These are phyloP conservation scores for Colletotrichum tropicicola DNA, from an alignment of 2,329 filamentous ascomycete species.

Conservation along the genomic window DNA sequence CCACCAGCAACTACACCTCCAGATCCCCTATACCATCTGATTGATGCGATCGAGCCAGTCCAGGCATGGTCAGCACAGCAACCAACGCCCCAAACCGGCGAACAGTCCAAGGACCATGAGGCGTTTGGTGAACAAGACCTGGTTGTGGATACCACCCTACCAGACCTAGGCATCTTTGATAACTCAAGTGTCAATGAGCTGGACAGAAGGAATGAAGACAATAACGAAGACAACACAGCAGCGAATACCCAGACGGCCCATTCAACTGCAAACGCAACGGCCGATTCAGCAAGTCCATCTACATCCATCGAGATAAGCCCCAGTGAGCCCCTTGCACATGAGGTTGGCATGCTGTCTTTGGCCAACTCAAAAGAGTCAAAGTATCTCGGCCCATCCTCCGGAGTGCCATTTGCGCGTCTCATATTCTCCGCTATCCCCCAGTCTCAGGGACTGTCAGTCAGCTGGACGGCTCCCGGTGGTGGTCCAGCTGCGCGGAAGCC, in stretches of 20 bases:
- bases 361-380: constrained; percentile 54
- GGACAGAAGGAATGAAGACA: no score
- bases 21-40: background rate
- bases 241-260: background rate
- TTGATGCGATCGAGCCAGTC: background rate
- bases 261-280: background rate
- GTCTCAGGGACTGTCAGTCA: background rate
- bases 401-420: constrained; percentile 59
- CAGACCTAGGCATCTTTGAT: constrained; percentile 23
- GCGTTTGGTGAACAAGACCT: constrained; percentile 13
- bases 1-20: background rate
- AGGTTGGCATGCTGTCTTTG: constrained; percentile 61
- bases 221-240: background rate
- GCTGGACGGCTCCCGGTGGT: background rate
- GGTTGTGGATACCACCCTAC: constrained; percentile 18
- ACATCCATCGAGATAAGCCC: constrained; percentile 29
- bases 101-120: background rate
- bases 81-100: background rate
- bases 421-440: constrained; percentile 49
- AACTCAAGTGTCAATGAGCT: no score
- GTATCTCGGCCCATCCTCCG: constrained; percentile 64
- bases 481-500: constrained; percentile 12
- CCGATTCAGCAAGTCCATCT: constrained; percentile 7
- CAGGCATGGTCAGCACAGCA: background rate
- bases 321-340: constrained; percentile 48